A percentile compares a stretch with the other conserved stretches of the same genome.
phyloP scores from a whole-genome alignment of 73 alveolate genomes.

The Paramecium bursaria region DNA sequence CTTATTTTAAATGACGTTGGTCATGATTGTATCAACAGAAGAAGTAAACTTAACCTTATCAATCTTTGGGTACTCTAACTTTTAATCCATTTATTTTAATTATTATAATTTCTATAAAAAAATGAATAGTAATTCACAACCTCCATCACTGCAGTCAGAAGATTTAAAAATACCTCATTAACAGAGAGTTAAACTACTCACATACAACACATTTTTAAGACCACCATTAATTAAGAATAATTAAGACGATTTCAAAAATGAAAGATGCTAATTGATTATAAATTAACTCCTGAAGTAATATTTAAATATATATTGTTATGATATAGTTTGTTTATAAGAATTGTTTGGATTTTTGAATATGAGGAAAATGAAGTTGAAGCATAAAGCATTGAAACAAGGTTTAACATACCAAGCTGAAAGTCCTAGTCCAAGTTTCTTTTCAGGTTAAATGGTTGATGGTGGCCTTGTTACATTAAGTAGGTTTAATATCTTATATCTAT shows the following conservation, averaged over 20 bases:
- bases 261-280: constrained; percentile 77
- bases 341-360: constrained; percentile 84
- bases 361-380: constrained; percentile 81
- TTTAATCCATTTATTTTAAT: too few relatives aligned
- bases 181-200: constrained; percentile 73
- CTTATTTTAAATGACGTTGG: too few relatives aligned
- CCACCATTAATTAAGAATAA: constrained; percentile 93
- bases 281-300: constrained; percentile 70
- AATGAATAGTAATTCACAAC: too few relatives aligned
- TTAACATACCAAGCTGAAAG: constrained; percentile 77
- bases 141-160: neutral
- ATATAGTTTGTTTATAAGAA: constrained; percentile 92
- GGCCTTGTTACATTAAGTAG: constrained; percentile 89
- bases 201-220: constrained; percentile 89
- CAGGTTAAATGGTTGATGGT: constrained; percentile 87
- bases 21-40: too few relatives aligned
- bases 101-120: too few relatives aligned
- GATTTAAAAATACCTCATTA: neutral
- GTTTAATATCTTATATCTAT: neutral
- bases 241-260: constrained; percentile 86
- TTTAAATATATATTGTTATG: constrained; percentile 58
- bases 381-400: constrained; percentile 84
- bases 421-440: constrained; percentile 89
- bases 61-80: too few relatives aligned
- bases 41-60: too few relatives aligned